Conservation (phyloP, 176 grass and related monocot genomes). For the Oryza brachyantha region DNA sequence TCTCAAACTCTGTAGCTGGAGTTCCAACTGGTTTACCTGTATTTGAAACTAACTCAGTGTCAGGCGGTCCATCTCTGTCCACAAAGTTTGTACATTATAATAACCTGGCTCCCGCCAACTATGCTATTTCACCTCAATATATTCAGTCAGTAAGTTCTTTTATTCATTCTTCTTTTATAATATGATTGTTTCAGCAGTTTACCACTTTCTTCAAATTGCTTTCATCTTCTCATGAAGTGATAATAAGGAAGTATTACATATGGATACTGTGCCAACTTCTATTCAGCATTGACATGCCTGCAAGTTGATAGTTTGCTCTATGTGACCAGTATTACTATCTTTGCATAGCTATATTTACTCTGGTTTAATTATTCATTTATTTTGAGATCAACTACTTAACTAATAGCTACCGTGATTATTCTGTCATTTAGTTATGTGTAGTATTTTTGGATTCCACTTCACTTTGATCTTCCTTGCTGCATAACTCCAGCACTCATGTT, state of each 20-base stretch:
- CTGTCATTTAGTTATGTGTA: not conserved
- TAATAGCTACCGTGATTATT: not conserved
- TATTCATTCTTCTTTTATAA: not conserved
- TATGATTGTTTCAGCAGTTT: constrained; percentile 21
- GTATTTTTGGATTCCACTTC: constrained; percentile 1
- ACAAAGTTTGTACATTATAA: constrained; percentile 61
- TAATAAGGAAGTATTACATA: not conserved
- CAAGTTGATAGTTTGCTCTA: not conserved
- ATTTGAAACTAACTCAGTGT: constrained; percentile 50
- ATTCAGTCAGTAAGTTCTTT: constrained; percentile 49
- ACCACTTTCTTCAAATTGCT: constrained; percentile 4
- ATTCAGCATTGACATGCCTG: not conserved
- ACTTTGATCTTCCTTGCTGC: constrained; percentile 3
- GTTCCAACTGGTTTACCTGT: constrained; percentile 53
- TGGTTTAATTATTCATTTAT: not conserved
- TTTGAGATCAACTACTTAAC: not conserved
- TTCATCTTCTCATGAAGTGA: constrained; percentile 11
- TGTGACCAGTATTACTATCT: not conserved
- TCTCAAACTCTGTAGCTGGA: constrained; percentile 38
- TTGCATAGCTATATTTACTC: not conserved
- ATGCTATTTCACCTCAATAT: constrained; percentile 52
- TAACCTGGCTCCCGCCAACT: constrained; percentile 59
- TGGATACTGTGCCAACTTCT: not conserved
- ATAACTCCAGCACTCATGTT: not conserved
- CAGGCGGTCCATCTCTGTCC: constrained; percentile 47